Evolutionary conservation across 2,329 filamentous ascomycete species (phyloP), one percentile per base, ranked within the genome.

Genomic region (Fusarium virguliforme): DNA sequence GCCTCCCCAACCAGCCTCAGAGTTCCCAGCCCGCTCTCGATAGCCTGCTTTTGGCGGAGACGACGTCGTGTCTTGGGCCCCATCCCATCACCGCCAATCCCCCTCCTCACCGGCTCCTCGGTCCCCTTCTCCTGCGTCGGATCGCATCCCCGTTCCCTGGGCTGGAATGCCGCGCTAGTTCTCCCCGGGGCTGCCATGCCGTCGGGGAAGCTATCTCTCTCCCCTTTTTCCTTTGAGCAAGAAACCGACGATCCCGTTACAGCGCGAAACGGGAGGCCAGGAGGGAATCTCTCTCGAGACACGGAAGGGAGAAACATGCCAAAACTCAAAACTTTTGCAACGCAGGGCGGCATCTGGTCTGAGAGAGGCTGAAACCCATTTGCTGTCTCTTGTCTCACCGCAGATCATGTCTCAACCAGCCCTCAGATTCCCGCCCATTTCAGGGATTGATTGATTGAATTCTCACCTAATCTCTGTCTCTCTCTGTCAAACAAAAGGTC

Each of bases 271-370:
- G 50, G 30, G 30, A 12, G 18, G 32, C 41, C 53, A 65, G 59
- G 50, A 62, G 68, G 57, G 60, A 60, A 37, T 8, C 54, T 38
- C 18, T 18, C 18, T 18, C 18, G 54, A 64, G 69, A 64, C 65
- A 67, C 50, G 54, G 66, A 64, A 72, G 68, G 69, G 65, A 65
- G 57, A 54, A 30, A 62, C 68, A 72, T 72, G 62, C 65, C 69
- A 72, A 18, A 63, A 70, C 58, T 37, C 28, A 22, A 26, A 43
- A 18, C 10, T 12, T 18, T 18, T 18, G 18, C 18, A 18, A 18
- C 35, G 35, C 35, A 15, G 28, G 28, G 8, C 22, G 10, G 24
- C 54, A 58, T 48, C 54, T 32, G 30, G 60, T 50, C 43, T 41
- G 67, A 62, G 53, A 34, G 46, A 22, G 37, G 46, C 43, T 55